These are phyloP conservation scores for Solanum gracilifrons DNA, from an alignment of 257 asterid genomes.

Conservation along the genomic window DNA sequence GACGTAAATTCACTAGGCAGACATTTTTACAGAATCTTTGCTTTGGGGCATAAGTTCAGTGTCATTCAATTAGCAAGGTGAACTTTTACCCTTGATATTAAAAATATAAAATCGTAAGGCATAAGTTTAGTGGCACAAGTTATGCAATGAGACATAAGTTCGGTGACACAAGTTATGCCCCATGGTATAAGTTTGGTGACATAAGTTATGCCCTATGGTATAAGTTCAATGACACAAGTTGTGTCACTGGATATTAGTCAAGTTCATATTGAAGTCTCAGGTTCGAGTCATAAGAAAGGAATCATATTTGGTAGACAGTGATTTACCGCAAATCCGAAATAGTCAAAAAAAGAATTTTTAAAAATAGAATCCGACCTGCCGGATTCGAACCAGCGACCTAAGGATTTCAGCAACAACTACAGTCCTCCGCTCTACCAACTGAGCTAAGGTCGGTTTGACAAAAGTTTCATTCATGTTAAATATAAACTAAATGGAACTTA, in stretches of 20 bases:
- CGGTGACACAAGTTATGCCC: background rate
- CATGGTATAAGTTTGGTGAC: too few relatives aligned
- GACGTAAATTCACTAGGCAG: background rate
- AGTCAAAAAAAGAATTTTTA: too few relatives aligned
- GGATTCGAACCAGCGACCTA: slow-evolving; percentile 44
- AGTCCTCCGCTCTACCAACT: slow-evolving; percentile 1
- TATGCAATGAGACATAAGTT: background rate
- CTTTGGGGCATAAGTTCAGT: background rate
- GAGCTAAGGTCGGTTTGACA: background rate
- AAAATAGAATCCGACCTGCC: slow-evolving; percentile 18
- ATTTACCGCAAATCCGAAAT: background rate
- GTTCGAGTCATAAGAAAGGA: background rate
- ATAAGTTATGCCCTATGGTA: background rate
- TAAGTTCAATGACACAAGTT: too few relatives aligned
- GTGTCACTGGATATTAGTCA: background rate
- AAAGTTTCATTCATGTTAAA: background rate
- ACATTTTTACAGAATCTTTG: background rate
- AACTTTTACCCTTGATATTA: background rate
- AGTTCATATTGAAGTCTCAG: background rate
- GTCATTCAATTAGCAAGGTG: background rate
- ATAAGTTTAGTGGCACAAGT: background rate
- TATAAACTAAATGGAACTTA: too few relatives aligned
- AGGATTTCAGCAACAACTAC: background rate
- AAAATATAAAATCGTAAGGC: too few relatives aligned
- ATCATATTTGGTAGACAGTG: too few relatives aligned